These are phyloP conservation scores for Naegleria fowleri DNA, from an alignment of 208 protist genomes.

Conservation along the genomic window DNA sequence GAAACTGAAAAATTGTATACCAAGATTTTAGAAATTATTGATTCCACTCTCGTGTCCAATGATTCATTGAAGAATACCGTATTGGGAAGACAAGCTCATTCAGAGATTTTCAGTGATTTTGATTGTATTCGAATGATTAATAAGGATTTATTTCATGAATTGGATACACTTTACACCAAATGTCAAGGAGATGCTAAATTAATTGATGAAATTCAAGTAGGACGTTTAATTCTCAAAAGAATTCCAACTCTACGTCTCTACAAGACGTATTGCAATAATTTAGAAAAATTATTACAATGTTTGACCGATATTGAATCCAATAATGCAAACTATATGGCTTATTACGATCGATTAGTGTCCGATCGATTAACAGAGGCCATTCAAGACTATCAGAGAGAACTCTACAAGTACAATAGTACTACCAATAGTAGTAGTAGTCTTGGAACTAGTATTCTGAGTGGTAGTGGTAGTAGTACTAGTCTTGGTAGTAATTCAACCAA, in stretches of 20 bases:
- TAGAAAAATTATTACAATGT: not conserved
- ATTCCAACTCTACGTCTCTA: not conserved
- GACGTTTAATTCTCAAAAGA: not conserved
- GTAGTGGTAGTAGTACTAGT: not conserved
- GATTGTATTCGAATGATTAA: slow-evolving; percentile 25
- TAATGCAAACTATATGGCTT: not conserved
- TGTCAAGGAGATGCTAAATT: too few relatives aligned
- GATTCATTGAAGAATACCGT: not conserved
- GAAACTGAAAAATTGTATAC: not conserved
- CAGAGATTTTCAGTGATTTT: not conserved
- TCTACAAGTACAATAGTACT: not conserved
- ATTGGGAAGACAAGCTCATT: not conserved
- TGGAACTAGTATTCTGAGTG: too few relatives aligned
- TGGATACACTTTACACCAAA: not conserved
- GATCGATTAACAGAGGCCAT: not conserved
- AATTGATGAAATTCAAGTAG: not conserved
- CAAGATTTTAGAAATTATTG: not conserved
- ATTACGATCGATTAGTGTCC: not conserved
- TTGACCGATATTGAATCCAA: not conserved
- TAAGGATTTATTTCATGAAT: not conserved
- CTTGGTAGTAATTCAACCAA: not conserved
- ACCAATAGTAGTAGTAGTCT: too few relatives aligned
- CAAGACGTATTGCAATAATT: slow-evolving; percentile 18
- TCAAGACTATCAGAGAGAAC: not conserved
- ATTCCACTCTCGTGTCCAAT: not conserved